These are phyloP conservation scores for Saccharum hybrid DNA, from an alignment of 202 grass and related monocot species.

Conservation along the genomic window DNA sequence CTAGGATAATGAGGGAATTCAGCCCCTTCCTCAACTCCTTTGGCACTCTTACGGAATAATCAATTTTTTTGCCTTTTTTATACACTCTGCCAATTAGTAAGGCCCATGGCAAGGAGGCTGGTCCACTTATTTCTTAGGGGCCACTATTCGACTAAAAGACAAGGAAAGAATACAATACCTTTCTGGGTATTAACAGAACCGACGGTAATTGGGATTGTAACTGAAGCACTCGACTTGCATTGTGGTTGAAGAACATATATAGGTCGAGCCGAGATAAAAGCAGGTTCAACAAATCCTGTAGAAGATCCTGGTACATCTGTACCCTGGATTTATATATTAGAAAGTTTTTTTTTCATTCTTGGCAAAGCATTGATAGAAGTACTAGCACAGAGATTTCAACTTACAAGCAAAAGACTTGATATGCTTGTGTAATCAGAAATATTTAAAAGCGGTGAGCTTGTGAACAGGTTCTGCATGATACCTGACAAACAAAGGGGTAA, in stretches of 20 bases:
- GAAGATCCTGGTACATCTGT: constrained; percentile 51
- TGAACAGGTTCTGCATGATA: constrained; percentile 53
- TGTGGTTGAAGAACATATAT: constrained; percentile 55
- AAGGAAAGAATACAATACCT: constrained; percentile 45
- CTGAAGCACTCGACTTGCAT: constrained; percentile 42
- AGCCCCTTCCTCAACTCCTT: background rate
- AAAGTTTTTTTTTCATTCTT: background rate
- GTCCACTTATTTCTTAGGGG: background rate
- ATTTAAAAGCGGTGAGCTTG: constrained; percentile 48
- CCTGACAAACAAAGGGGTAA: constrained; percentile 37
- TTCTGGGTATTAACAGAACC: constrained; percentile 44
- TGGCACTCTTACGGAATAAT: background rate
- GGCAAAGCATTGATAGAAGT: constrained; percentile 3
- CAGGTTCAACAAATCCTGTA: constrained; percentile 54
- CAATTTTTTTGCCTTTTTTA: background rate
- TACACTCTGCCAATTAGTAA: background rate
- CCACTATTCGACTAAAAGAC: background rate
- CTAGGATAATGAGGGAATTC: background rate
- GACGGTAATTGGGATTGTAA: constrained; percentile 26
- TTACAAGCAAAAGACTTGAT: constrained; percentile 53
- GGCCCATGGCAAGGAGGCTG: background rate
- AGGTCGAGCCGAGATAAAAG: constrained; percentile 46
- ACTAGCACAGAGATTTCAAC: constrained; percentile 28
- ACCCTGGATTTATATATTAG: constrained; percentile 51
- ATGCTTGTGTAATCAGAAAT: constrained; percentile 47